Percentiles rank a stretch among this genome's conserved stretches.
Evolutionary conservation across 768 basidiomycete genomes (phyloP).

Genomic region (Crepidotus variabilis): DNA sequence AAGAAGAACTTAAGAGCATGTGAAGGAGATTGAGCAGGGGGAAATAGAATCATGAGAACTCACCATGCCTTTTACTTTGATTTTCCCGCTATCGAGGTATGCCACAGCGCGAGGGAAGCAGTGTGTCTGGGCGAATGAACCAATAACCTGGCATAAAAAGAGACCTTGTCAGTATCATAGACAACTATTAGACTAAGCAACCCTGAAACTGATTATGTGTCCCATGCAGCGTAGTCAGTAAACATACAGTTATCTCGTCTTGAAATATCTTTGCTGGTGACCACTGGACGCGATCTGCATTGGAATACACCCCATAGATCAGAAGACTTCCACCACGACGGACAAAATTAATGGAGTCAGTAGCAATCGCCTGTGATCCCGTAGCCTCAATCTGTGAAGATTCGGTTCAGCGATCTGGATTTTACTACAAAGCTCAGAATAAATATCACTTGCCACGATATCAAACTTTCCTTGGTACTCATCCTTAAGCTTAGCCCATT

Average conservation of each 20-base stretch:
- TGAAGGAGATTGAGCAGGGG: background rate
- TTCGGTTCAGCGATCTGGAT: background rate
- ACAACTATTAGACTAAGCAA: too few relatives aligned
- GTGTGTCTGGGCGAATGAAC: conserved; percentile 84
- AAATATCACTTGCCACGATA: conserved; percentile 43
- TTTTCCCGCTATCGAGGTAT: conserved; percentile 83
- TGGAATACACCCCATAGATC: conserved; percentile 89
- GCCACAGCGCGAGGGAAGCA: conserved; percentile 91
- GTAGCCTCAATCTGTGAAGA: conserved; percentile 35
- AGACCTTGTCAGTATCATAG: conserved; percentile 1
- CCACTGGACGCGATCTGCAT: conserved; percentile 82
- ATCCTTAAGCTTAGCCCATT: conserved; percentile 73
- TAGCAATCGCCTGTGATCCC: conserved; percentile 82
- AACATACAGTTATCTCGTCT: conserved; percentile 40
- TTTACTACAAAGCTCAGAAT: background rate
- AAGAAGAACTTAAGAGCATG: background rate
- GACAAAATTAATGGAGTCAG: conserved; percentile 88
- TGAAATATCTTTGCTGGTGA: conserved; percentile 85
- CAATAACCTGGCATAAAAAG: conserved; percentile 59
- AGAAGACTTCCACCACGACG: conserved; percentile 79
- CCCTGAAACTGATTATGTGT: background rate
- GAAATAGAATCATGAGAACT: conserved; percentile 40
- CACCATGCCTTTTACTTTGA: conserved; percentile 72
- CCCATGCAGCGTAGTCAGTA: background rate
- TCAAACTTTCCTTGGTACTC: conserved; percentile 84